These are phyloP conservation scores for Scenedesmus sp. DNA, from an alignment of 163 green algal genomes.

Conservation along the genomic window DNA sequence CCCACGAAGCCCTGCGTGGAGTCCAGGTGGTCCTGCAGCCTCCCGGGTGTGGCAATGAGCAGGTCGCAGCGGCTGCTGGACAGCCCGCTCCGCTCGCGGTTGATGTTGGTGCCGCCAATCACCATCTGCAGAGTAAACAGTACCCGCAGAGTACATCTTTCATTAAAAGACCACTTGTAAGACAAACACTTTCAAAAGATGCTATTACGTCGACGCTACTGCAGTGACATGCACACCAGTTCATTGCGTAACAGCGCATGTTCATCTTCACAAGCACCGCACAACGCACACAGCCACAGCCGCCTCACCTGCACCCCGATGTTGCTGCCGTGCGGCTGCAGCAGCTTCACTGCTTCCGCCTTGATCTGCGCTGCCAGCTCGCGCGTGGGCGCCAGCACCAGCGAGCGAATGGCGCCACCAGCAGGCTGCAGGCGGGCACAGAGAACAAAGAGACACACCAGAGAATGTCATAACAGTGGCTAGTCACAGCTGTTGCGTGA, in stretches of 20 bases:
- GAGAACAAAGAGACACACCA: not conserved
- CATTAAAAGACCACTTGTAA: not conserved
- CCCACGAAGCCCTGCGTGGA: constrained; percentile 78
- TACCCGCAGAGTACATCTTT: not conserved
- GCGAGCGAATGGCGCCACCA: constrained; percentile 71
- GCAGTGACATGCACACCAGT: too few relatives aligned
- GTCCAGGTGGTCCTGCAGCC: constrained; percentile 87
- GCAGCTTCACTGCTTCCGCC: constrained; percentile 65
- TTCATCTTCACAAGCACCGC: too few relatives aligned
- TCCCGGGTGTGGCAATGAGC: constrained; percentile 89
- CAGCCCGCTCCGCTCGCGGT: constrained; percentile 47
- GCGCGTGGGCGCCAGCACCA: constrained; percentile 94
- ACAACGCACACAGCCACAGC: too few relatives aligned
- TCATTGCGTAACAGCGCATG: too few relatives aligned
- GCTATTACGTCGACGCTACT: too few relatives aligned
- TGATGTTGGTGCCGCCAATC: constrained; percentile 64
- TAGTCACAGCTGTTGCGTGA: too few relatives aligned
- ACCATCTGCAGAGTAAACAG: constrained; percentile 35
- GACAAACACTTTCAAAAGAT: not conserved
- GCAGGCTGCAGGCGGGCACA: not conserved
- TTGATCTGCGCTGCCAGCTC: constrained; percentile 95
- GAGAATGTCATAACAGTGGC: not conserved
- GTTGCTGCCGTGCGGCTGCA: constrained; percentile 54
- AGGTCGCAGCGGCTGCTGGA: constrained; percentile 60
- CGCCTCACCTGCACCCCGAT: constrained; percentile 31